Base-by-base conservation (phyloP, 164 flowering plant genomes). In the Buxus sempervirens region DNA sequence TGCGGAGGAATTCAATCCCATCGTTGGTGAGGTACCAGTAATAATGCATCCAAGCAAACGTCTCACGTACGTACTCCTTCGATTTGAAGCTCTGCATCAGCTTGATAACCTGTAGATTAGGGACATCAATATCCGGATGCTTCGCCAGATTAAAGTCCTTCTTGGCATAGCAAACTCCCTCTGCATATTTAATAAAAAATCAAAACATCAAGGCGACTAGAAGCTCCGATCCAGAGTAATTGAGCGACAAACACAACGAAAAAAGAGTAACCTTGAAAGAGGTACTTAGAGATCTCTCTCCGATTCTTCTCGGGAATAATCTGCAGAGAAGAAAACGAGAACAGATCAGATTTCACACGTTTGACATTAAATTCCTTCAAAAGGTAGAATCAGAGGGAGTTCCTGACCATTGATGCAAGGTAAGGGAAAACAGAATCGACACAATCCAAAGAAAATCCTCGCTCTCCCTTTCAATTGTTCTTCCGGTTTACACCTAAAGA, bases 121-220 rank as follows among this genome's bases (percentile, higher is more conserved):
- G 83, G 15, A 82, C 85, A 59, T 84, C 83, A 42, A 84, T 84
- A 8, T 82, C 83, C 0, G 83, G 85, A 48, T 84, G 87, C 72
- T 82, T 82, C 7, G 80, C 77, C 21, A 81, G 72, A 61, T 82
- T 82, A 70, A 42, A 83, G 60, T 83, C 85, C 70, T 81, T 81
- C 80, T 83, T 83, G 5, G 84, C 84, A 66, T 67, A 83, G 66
- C 76, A 76, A 1, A 81, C 81, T 18, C 83, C 84, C 80, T 83
- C 79, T 81, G 74, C 13, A 42, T 13, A 57, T 57, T 57, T 9
- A 57, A 9, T 12, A 27, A 25, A n/a, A 26, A 24, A 16, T 10
- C 0, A 16, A 26, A 26, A 15, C 1, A 27, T 7, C n/a, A 19
- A 4, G 59, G 51, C 12, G 0, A 53, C 45, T 25, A 15, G 0